Percentiles rank a stretch among this genome's conserved stretches.
Evolutionary conservation across 2,329 filamentous ascomycete species (phyloP).

Genomic region (Orbilia blumenaviensis): DNA sequence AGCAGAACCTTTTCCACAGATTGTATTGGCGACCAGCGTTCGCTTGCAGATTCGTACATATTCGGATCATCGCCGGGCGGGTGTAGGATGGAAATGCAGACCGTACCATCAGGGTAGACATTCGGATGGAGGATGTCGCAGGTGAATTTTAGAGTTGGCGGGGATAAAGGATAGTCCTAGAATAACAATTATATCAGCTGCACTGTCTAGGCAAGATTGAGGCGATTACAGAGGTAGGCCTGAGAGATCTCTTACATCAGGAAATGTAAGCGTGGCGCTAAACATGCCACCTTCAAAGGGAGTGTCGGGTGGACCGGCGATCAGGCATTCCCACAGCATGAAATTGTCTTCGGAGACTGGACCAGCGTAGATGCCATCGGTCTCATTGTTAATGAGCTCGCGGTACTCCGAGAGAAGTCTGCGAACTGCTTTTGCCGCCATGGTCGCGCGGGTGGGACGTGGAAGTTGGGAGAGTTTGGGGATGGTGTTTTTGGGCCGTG

Average conservation of each 20-base stretch:
- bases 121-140: constrained; percentile 97
- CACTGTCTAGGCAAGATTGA: neutral
- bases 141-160: constrained; percentile 94
- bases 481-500: neutral
- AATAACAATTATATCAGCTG: neutral
- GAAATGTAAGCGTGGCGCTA: constrained; percentile 92
- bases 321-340: constrained; percentile 94
- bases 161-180: constrained; percentile 89
- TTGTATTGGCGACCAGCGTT: constrained; percentile 96
- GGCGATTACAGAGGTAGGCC: neutral
- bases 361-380: constrained; percentile 96
- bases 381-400: constrained; percentile 88
- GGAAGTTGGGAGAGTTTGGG: neutral
- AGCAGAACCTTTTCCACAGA: constrained; percentile 97
- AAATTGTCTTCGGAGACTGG: constrained; percentile 94
- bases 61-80: constrained; percentile 96
- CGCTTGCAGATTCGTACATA: constrained; percentile 95
- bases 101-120: constrained; percentile 88
- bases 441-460: constrained; percentile 57
- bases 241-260: constrained; percentile 68
- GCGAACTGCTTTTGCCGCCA: constrained; percentile 64
- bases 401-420: constrained; percentile 97
- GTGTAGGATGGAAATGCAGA: constrained; percentile 98
- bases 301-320: constrained; percentile 92
- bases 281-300: constrained; percentile 97